A percentile compares a stretch with the other conserved stretches of the same genome.
Evolutionary conservation across 2,329 filamentous ascomycete genomes (phyloP).

Genomic region (Aspergillus chevalieri): DNA sequence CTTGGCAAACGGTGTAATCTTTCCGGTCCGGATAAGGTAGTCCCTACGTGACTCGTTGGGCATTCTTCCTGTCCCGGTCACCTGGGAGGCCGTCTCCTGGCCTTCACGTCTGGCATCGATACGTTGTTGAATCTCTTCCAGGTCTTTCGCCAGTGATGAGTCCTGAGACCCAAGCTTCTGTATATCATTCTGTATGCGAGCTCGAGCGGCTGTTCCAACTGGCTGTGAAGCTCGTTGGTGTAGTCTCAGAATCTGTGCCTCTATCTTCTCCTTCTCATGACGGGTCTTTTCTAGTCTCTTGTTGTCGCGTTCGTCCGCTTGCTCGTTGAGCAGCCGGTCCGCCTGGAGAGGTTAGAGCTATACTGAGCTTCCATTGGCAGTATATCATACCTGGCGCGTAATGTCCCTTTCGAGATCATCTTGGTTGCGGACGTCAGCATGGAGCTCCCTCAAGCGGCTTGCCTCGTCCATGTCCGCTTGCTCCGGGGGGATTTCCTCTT

Average conservation of each 20-base stretch:
- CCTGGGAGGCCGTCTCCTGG: conserved; percentile 39
- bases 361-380: background rate
- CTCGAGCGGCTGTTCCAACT: conserved; percentile 45
- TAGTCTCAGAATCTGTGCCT: conserved; percentile 57
- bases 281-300: conserved; percentile 56
- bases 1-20: conserved; percentile 92
- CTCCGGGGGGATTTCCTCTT: background rate
- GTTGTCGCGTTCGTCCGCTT: conserved; percentile 58
- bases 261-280: conserved; percentile 52
- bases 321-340: conserved; percentile 54
- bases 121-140: conserved; percentile 71
- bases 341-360: conserved; percentile 34
- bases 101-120: conserved; percentile 67
- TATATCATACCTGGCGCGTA: conserved; percentile 45
- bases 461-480: conserved; percentile 47
- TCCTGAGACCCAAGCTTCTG: conserved; percentile 61
- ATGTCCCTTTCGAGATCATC: conserved; percentile 89
- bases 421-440: conserved; percentile 71
- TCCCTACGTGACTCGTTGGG: conserved; percentile 80
- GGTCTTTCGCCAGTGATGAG: conserved; percentile 60
- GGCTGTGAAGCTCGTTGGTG: conserved; percentile 53
- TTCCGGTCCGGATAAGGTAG: conserved; percentile 89
- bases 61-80: conserved; percentile 48
- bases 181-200: conserved; percentile 51
- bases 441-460: conserved; percentile 55